phyloP scores from a whole-genome alignment of 495 filamentous ascomycete genomes.

The Penicillium robsamsonii region DNA sequence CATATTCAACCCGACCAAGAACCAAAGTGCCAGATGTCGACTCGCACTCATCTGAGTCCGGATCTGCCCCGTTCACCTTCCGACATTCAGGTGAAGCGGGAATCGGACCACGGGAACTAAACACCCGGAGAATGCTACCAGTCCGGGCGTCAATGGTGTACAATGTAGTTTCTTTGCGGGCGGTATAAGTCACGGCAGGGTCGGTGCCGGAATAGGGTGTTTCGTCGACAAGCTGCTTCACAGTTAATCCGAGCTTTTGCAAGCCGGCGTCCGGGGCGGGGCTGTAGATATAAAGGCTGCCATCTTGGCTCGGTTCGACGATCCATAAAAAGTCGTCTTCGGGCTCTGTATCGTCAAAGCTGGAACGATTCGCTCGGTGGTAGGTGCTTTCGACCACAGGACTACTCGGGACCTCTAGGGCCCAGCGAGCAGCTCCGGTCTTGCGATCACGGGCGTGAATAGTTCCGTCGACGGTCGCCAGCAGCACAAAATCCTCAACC shows the following conservation, averaged over 20 bases:
- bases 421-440: slow-evolving; percentile 80
- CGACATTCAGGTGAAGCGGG: slow-evolving; percentile 50
- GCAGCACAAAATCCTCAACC: slow-evolving; percentile 98
- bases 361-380: slow-evolving; percentile 67
- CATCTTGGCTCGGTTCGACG: slow-evolving; percentile 87
- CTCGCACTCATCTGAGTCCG: slow-evolving; percentile 70
- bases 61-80: slow-evolving; percentile 57
- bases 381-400: slow-evolving; percentile 90
- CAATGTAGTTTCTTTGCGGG: slow-evolving; percentile 74
- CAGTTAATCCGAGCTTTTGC: slow-evolving; percentile 65
- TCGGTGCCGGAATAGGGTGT: slow-evolving; percentile 65
- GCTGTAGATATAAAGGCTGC: slow-evolving; percentile 83
- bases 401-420: slow-evolving; percentile 68
- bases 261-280: slow-evolving; percentile 58
- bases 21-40: slow-evolving; percentile 69
- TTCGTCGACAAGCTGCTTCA: slow-evolving; percentile 74
- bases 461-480: slow-evolving; percentile 98
- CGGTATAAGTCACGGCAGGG: slow-evolving; percentile 73
- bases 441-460: slow-evolving; percentile 90
- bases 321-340: slow-evolving; percentile 93
- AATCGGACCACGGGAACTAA: slow-evolving; percentile 56
- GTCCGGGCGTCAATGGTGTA: slow-evolving; percentile 83
- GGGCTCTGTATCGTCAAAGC: slow-evolving; percentile 52
- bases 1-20: slow-evolving; percentile 84
- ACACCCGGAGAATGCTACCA: slow-evolving; percentile 66